These are phyloP conservation scores for Akanthomyces uredinophilus DNA, from an alignment of 2,329 filamentous ascomycete genomes.

Conservation along the genomic window DNA sequence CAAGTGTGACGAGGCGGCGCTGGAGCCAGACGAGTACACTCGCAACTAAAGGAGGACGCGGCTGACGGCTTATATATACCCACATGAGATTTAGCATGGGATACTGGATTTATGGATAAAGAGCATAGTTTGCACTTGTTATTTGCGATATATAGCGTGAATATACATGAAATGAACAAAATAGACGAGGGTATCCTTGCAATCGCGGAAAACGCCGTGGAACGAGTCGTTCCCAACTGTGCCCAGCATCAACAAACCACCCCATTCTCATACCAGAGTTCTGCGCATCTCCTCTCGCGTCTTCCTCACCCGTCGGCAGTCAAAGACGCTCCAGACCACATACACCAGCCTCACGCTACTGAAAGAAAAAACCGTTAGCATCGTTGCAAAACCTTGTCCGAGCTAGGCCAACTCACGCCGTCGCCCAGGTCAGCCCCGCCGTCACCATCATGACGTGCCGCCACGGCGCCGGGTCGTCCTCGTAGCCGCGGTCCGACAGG, in stretches of 20 bases:
- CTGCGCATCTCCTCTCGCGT: constrained; percentile 2
- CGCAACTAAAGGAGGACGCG: constrained; percentile 12
- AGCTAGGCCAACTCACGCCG: background rate
- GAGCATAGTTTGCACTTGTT: too few species aligned
- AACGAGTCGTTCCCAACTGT: background rate
- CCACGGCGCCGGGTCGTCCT: constrained; percentile 9
- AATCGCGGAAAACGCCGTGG: background rate
- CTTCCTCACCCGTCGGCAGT: constrained; percentile 4
- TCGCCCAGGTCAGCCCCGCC: constrained; percentile 9
- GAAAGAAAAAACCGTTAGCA: background rate
- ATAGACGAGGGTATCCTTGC: background rate
- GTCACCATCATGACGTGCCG: constrained; percentile 8
- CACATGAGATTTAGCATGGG: background rate
- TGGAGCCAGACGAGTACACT: constrained; percentile 21
- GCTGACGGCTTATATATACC: background rate
- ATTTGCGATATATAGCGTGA: background rate
- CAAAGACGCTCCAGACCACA: constrained; percentile 3
- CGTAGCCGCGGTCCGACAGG: constrained; percentile 1
- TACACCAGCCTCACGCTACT: constrained; percentile 1
- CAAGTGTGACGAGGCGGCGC: constrained; percentile 18
- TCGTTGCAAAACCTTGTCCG: background rate
- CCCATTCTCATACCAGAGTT: background rate
- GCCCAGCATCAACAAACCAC: background rate
- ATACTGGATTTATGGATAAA: background rate
- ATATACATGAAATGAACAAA: background rate